Evolutionary conservation across 2,329 filamentous ascomycete genomes (phyloP).

Genomic region (Pezizomycotina sp.): DNA sequence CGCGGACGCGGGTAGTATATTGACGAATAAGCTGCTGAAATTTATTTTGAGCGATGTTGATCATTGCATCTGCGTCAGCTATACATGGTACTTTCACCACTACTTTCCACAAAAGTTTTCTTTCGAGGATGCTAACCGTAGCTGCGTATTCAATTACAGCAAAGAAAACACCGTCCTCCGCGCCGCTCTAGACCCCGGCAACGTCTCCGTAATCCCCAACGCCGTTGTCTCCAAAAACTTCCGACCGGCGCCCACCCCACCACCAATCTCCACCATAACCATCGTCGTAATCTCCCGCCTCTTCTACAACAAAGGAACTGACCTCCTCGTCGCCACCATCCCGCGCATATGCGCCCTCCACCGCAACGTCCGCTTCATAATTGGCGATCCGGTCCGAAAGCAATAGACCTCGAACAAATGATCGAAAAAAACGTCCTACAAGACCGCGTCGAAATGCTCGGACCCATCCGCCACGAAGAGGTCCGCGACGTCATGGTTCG

Average conservation of each 20-base stretch:
- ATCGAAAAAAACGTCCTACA: constrained; percentile 87
- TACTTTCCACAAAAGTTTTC: not conserved
- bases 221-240: constrained; percentile 96
- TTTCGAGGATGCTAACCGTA: constrained; percentile 1
- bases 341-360: constrained; percentile 79
- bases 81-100: constrained; percentile 59
- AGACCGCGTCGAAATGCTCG: constrained; percentile 82
- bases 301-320: constrained; percentile 97
- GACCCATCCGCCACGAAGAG: constrained; percentile 84
- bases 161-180: constrained; percentile 96
- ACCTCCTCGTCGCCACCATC: constrained; percentile 89
- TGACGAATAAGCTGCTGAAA: constrained; percentile 93
- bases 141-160: constrained; percentile 41
- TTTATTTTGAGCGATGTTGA: constrained; percentile 93
- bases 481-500: constrained; percentile 95
- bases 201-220: constrained; percentile 96
- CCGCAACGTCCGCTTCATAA: constrained; percentile 89
- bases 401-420: constrained; percentile 96
- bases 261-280: constrained; percentile 54
- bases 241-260: constrained; percentile 38
- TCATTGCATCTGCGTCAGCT: constrained; percentile 94
- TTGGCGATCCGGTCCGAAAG: constrained; percentile 87
- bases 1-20: constrained; percentile 83
- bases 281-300: constrained; percentile 94
- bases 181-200: constrained; percentile 83